Evolutionary conservation across 768 basidiomycete genomes (phyloP).

Genomic region (Agrocybe praecox): DNA sequence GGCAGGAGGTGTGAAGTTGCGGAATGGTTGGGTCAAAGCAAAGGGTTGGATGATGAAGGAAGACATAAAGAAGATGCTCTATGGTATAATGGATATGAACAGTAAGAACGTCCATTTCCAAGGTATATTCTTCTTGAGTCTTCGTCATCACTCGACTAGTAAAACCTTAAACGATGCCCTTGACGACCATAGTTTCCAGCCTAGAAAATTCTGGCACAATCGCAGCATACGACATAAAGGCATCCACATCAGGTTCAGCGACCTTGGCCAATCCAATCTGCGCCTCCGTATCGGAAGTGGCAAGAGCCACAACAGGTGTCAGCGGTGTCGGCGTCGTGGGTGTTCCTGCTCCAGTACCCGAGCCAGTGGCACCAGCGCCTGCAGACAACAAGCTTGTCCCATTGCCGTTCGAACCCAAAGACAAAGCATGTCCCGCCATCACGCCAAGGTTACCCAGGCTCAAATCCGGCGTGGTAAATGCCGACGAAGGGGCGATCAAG

Average conservation of each 20-base stretch:
- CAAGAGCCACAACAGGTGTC: conserved; percentile 71
- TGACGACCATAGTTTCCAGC: conserved; percentile 78
- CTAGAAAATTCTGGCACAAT: conserved; percentile 85
- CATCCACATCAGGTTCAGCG: conserved; percentile 81
- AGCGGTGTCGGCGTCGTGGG: conserved; percentile 60
- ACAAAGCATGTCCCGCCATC: conserved; percentile 19
- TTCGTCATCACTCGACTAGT: not conserved
- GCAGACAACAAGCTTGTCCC: not conserved
- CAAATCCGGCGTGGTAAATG: conserved; percentile 69
- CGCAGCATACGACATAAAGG: conserved; percentile 84
- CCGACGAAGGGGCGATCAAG: conserved; percentile 35
- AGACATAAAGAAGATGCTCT: not conserved
- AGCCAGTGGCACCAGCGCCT: conserved; percentile 22
- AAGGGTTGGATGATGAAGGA: too few species aligned
- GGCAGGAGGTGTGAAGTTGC: too few species aligned
- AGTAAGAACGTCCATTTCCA: not conserved
- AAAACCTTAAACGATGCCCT: conserved; percentile 46
- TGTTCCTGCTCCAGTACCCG: conserved; percentile 31
- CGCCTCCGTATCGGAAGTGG: conserved; percentile 71
- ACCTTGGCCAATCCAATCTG: conserved; percentile 81
- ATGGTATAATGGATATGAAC: not conserved
- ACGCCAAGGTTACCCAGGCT: conserved; percentile 32
- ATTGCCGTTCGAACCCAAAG: not conserved
- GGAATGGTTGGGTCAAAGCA: too few species aligned
- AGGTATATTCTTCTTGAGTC: not conserved